Conservation (phyloP, 352 stramenopile genomes). For the Saprolegnia diclina region DNA sequence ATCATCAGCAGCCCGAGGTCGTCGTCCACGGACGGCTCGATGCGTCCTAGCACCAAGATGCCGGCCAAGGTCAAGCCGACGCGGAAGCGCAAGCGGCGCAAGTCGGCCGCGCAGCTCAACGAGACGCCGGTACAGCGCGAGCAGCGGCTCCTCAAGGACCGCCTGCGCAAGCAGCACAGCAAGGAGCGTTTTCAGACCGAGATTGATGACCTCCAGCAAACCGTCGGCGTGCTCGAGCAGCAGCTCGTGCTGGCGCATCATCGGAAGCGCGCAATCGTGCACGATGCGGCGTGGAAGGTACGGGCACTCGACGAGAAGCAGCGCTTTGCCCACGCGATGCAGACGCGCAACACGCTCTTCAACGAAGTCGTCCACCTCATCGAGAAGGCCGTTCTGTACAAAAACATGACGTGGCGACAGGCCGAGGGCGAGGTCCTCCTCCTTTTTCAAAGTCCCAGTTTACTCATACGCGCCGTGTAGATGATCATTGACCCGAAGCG, state of each 20-base stretch:
- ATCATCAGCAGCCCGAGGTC: neutral
- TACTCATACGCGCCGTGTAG: neutral
- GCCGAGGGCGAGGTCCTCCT: conserved; percentile 4
- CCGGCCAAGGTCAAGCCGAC: neutral
- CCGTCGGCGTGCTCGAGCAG: neutral
- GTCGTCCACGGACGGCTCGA: too few species aligned
- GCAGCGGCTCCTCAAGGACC: conserved; percentile 5
- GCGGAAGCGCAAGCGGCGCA: neutral
- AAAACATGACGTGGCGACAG: conserved; percentile 7
- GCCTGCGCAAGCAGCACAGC: conserved; percentile 25
- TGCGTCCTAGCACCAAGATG: neutral
- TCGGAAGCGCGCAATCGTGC: neutral
- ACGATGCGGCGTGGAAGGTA: neutral
- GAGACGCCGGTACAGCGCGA: conserved; percentile 10
- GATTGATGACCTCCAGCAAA: conserved; percentile 8
- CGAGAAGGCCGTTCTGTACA: conserved; percentile 20
- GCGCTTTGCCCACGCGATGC: neutral
- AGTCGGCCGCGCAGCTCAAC: neutral
- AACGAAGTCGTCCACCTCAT: conserved; percentile 13
- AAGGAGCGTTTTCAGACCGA: conserved; percentile 9
- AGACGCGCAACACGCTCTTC: neutral
- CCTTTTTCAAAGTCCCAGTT: neutral
- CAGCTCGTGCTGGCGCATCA: neutral
- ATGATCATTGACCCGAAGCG: conserved; percentile 19
- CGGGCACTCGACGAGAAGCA: neutral